phyloP scores from a whole-genome alignment of 768 basidiomycete species.

The Xerocomellus dryophilus region DNA sequence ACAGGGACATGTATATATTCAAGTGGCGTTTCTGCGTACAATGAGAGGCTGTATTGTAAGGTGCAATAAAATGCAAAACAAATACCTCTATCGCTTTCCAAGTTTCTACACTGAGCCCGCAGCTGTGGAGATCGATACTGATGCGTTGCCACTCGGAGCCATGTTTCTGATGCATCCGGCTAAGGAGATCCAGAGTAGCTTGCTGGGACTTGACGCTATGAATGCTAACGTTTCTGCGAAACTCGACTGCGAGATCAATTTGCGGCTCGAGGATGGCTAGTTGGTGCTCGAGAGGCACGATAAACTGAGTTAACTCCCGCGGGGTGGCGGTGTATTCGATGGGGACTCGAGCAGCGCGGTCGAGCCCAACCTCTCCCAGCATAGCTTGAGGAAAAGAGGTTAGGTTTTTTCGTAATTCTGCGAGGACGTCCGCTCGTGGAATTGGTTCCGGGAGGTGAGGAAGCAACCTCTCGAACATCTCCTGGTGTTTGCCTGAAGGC shows the following conservation, averaged over 20 bases:
- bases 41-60: constrained; percentile 8
- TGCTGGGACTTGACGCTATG: constrained; percentile 82
- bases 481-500: constrained; percentile 30
- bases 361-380: constrained; percentile 93
- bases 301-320: constrained; percentile 70
- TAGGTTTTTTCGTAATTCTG: constrained; percentile 59
- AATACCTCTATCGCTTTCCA: constrained; percentile 73
- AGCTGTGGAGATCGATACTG: constrained; percentile 89
- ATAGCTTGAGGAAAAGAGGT: constrained; percentile 64
- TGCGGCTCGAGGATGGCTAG: constrained; percentile 77
- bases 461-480: constrained; percentile 56
- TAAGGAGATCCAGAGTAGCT: constrained; percentile 65
- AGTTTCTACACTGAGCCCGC: constrained; percentile 75
- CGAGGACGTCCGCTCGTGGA: constrained; percentile 55
- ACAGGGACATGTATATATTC: constrained; percentile 86
- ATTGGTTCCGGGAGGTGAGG: constrained; percentile 69
- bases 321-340: constrained; percentile 47
- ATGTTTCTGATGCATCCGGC: constrained; percentile 54
- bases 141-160: constrained; percentile 58
- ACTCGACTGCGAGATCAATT: constrained; percentile 77
- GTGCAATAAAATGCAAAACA: background rate
- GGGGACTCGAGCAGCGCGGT: constrained; percentile 75
- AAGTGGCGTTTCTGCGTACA: constrained; percentile 54
- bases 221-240: constrained; percentile 74
- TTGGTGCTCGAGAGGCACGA: constrained; percentile 79